Evolutionary conservation across 495 filamentous ascomycete genomes (phyloP), one percentile per base, ranked within the genome.

Genomic region (Penicillium bovifimosum): DNA sequence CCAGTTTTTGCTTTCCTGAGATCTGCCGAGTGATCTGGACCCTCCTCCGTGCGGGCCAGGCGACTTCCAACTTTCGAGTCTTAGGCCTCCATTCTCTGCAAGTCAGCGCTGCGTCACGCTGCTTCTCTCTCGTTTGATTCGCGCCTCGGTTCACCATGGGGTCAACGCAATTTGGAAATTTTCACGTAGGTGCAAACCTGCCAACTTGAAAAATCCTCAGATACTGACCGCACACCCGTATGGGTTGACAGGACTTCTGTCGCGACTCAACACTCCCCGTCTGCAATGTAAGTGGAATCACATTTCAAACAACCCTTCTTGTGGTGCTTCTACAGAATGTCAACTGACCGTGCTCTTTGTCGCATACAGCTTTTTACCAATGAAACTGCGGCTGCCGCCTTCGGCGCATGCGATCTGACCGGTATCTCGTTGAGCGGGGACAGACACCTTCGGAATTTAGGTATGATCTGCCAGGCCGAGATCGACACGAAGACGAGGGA

Each of bases 191-290:
- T 80, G 63, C 38, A 43, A 9, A 40, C 9, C 18, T 32, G 47
- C 55, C 45, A 10, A 8, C 56, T 45, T 54, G 38, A 35, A 52
- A 46, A 47, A 35, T 10, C 26, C 40, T 36, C 24, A 41, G 39
- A 53, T 41, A 51, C 55, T 71, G 44, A 68, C 54, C 62, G 47
- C 55, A 57, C 18, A 13, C 33, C 31, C 50, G 16, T 18, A 26
- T 31, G 44, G 41, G 44, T 61, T 59, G 55, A 68, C 61, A 95
- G 88, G 76, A 93, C 73, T 96, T 99, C 68, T 99, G 93, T 83
- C 86, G 87, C 62, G 90, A 96, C 75, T 91, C 91, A 56, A 96
- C 92, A 55, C 78, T 99, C 63, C 93, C 93, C 56, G 82, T 96
- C 58, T 96, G 91, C 82, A 96, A 96, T 80, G 92, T 97, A 81